phyloP scores from a whole-genome alignment of 768 basidiomycete species.

The Hypsizygus marmoreus region DNA sequence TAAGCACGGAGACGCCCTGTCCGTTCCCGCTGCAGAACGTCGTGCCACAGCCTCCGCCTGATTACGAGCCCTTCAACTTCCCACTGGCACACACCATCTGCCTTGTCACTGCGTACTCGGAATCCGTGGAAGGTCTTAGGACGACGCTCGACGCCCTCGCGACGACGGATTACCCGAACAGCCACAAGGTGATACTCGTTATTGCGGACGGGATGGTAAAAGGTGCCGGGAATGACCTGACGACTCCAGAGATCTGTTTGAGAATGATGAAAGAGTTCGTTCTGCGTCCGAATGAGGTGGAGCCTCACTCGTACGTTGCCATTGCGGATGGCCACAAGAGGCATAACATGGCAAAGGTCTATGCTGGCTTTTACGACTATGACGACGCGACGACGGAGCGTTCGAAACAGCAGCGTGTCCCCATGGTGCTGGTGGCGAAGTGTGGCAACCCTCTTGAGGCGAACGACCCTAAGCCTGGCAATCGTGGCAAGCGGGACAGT shows the following conservation, averaged over 20 bases:
- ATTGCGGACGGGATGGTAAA: slow-evolving; percentile 99
- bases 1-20: slow-evolving; percentile 74
- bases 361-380: slow-evolving; percentile 96
- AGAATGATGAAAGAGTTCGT: slow-evolving; percentile 98
- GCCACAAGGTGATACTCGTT: slow-evolving; percentile 93
- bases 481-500: slow-evolving; percentile 97
- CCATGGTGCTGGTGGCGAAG: slow-evolving; percentile 95
- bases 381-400: slow-evolving; percentile 87
- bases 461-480: slow-evolving; percentile 92
- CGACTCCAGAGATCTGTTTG: slow-evolving; percentile 93
- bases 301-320: slow-evolving; percentile 94
- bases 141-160: slow-evolving; percentile 98
- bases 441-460: slow-evolving; percentile 89
- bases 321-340: slow-evolving; percentile 99
- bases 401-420: slow-evolving; percentile 95
- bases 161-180: slow-evolving; percentile 98
- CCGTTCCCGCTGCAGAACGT: slow-evolving; percentile 93
- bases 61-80: slow-evolving; percentile 95
- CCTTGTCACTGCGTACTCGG: slow-evolving; percentile 97
- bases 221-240: slow-evolving; percentile 85
- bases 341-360: slow-evolving; percentile 99
- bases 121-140: slow-evolving; percentile 92
- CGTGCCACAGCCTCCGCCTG: slow-evolving; percentile 88
- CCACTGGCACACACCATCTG: slow-evolving; percentile 93
- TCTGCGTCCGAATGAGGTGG: slow-evolving; percentile 78